phyloP scores from a whole-genome alignment of 306 rosid genomes.

The Benincasa hispida region DNA sequence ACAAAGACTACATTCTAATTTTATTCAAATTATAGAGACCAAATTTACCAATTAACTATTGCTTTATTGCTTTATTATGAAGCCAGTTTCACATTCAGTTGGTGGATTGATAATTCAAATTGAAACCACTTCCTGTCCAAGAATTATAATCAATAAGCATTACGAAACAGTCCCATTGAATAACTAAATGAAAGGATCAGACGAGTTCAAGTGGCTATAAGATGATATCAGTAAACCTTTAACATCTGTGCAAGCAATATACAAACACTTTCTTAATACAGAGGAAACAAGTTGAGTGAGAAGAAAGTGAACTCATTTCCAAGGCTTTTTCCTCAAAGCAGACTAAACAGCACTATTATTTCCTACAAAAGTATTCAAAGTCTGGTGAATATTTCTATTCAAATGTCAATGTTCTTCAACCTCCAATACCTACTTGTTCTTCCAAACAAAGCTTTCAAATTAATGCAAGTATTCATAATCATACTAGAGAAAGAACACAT shows the following conservation, averaged over 20 bases:
- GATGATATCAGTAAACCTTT: not conserved
- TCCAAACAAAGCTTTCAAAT: not conserved
- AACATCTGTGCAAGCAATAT: not conserved
- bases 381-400: not conserved
- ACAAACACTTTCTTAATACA: not conserved
- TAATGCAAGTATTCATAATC: not conserved
- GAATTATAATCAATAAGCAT: too few relatives aligned
- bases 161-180: not conserved
- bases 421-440: not conserved
- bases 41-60: too few relatives aligned
- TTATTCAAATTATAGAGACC: too few relatives aligned
- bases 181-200: not conserved
- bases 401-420: not conserved
- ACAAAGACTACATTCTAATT: too few relatives aligned
- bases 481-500: not conserved
- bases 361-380: not conserved
- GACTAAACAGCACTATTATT: not conserved
- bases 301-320: not conserved
- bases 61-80: too few relatives aligned
- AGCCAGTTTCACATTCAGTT: too few relatives aligned
- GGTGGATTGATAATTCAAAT: too few relatives aligned
- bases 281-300: not conserved
- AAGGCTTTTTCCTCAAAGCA: not conserved
- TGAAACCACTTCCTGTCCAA: too few relatives aligned
- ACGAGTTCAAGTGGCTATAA: not conserved